Percentiles rank a stretch among this genome's conserved stretches.
Conservation (phyloP, 1,139 yeast species). For the Geotrichum europaeum region DNA sequence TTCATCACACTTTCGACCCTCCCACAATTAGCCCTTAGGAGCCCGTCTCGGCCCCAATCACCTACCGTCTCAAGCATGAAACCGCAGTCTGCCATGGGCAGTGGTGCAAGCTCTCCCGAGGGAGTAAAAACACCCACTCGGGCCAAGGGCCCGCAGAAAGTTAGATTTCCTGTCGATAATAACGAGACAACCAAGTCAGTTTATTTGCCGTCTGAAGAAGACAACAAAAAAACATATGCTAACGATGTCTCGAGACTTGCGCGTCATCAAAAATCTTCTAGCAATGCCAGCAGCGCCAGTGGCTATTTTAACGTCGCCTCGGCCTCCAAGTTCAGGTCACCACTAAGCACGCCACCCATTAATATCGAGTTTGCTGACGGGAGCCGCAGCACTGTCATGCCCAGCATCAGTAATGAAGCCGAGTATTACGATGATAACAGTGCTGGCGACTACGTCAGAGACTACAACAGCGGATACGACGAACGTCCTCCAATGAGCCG, state of each 20-base stretch:
- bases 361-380: conserved; percentile 5
- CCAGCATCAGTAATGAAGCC: neutral
- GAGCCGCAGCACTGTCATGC: neutral
- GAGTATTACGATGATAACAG: neutral
- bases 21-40: neutral
- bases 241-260: conserved; percentile 5
- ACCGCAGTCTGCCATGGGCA: neutral
- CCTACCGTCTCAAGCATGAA: conserved; percentile 2
- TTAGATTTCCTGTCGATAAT: conserved; percentile 32
- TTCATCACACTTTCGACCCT: neutral
- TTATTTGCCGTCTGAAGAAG: conserved; percentile 28
- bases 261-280: neutral
- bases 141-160: conserved; percentile 22
- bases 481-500: conserved; percentile 9
- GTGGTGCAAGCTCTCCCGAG: conserved; percentile 2
- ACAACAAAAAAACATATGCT: neutral
- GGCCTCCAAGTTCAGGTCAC: conserved; percentile 1
- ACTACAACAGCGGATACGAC: neutral
- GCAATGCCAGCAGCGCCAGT: neutral
- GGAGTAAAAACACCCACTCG: neutral
- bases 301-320: conserved; percentile 1
- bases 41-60: neutral
- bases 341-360: conserved; percentile 10
- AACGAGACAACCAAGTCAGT: conserved; percentile 26
- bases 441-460: neutral